Evolutionary conservation across 371 early-diverging fungal genomes (phyloP).

Genomic region (Pancytospora epiphaga): DNA sequence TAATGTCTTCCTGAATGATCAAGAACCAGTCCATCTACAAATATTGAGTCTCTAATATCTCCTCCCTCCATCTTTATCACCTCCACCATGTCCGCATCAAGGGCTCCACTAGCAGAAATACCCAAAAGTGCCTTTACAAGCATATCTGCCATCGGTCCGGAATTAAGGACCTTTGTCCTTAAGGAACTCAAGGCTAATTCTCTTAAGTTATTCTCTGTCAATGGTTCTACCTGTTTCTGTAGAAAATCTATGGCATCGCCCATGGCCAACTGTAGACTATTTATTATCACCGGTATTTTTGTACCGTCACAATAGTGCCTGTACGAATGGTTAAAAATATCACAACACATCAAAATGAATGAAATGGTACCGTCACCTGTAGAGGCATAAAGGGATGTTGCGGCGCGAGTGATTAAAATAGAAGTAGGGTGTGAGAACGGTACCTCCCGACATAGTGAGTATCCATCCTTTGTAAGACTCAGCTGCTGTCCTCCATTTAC

Average conservation of each 20-base stretch:
- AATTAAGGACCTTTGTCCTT: constrained; percentile 83
- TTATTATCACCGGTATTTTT: constrained; percentile 82
- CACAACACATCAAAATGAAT: constrained; percentile 82
- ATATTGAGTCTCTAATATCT: constrained; percentile 77
- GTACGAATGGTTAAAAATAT: constrained; percentile 85
- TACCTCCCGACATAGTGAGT: constrained; percentile 69
- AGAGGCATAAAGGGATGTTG: constrained; percentile 89
- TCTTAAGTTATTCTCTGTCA: constrained; percentile 72
- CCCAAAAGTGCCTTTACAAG: constrained; percentile 85
- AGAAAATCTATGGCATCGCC: constrained; percentile 70
- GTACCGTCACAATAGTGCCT: constrained; percentile 86
- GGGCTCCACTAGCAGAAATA: constrained; percentile 68
- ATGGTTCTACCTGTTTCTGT: constrained; percentile 68
- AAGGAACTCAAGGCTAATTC: constrained; percentile 82
- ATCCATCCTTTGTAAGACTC: constrained; percentile 61
- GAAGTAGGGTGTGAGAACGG: constrained; percentile 98
- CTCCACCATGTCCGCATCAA: constrained; percentile 98
- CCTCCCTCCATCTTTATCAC: constrained; percentile 98
- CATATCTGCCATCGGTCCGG: constrained; percentile 79
- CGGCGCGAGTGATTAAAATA: constrained; percentile 92
- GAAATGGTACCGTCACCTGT: constrained; percentile 97
- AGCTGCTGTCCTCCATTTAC: constrained; percentile 69
- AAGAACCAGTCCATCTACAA: constrained; percentile 89
- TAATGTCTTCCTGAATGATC: constrained; percentile 99
- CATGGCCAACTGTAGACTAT: constrained; percentile 78